Conservation (phyloP, 1,284 basidiomycete genomes). For the Clitocybe nebularis region DNA sequence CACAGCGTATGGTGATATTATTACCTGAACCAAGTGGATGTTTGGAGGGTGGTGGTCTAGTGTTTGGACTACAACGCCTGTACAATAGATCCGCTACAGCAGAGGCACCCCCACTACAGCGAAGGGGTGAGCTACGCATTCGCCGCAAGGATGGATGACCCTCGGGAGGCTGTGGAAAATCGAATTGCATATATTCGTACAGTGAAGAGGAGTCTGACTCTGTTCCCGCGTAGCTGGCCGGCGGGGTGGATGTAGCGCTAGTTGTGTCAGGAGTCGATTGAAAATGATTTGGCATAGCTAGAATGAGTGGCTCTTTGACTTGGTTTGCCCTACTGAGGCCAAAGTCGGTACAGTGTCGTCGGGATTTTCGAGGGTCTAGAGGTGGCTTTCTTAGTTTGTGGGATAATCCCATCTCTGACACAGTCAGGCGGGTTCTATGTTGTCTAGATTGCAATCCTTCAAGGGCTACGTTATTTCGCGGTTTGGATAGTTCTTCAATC, state of each 20-base stretch:
- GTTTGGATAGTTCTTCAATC: no score
- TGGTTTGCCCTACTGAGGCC: conserved; percentile 20
- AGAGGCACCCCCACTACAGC: conserved; percentile 23
- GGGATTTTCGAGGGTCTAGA: conserved; percentile 27
- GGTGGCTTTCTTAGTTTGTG: conserved; percentile 20
- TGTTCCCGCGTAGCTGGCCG: conserved; percentile 27
- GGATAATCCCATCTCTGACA: no score
- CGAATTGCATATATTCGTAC: conserved; percentile 29
- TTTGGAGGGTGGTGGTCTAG: conserved; percentile 7
- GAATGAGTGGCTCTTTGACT: neutral
- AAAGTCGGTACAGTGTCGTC: conserved; percentile 32
- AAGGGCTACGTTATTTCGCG: no score
- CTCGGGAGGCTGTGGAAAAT: conserved; percentile 41
- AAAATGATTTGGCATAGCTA: conserved; percentile 9
- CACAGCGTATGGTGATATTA: no score
- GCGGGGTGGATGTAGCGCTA: conserved; percentile 18
- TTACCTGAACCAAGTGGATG: no score
- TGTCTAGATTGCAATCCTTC: no score
- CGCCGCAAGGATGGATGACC: conserved; percentile 31
- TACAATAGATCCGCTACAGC: conserved; percentile 13
- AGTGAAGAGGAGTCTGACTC: conserved; percentile 30
- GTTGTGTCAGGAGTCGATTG: conserved; percentile 10
- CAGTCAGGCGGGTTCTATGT: no score
- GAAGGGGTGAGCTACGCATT: conserved; percentile 40
- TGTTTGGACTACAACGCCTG: conserved; percentile 11